Base-by-base conservation (phyloP, 176 grass and related monocot genomes). In the Rhynchospora breviuscula region DNA sequence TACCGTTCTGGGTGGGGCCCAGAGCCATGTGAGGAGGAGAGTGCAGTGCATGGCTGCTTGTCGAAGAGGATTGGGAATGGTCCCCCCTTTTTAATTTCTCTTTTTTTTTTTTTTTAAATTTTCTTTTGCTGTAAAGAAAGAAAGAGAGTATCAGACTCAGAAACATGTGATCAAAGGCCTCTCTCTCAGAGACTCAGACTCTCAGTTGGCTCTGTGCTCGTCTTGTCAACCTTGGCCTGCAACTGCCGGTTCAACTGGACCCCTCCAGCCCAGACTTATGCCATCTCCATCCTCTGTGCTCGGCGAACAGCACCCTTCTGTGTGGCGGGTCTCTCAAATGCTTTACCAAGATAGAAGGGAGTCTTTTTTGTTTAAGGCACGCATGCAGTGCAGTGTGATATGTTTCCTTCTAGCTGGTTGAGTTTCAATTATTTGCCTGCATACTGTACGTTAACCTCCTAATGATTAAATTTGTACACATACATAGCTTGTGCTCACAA, bases 121-220 rank as follows among this genome's bases (percentile, higher is more conserved):
- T 60, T 60, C 4, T 60, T 70, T 47, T 40, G 35, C 3, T 40
- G 35, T 40, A 40, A 40, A 40, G 35, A 40, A 40, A 40, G 35
- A 40, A 40, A 40, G 35, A 40, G 0, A 40, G 67, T 71, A 71
- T 29, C 1, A 29, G 26, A 29, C 26, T 71, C 40, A 71, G 67
- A 71, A 19, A 71, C 67, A 71, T 71, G 67, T 71, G 67, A 71
- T 47, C 68, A 73, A 73, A 73, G 69, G 44, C 44, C 68, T 47
- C 43, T 58, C 56, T 6, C 56, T 58, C 56, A 58, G 56, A 18
- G 7, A 19, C 17, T 59, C 17, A 58, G 56, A 18, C n/a, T 59
- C 17, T 59, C 17, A n/a, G 9, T 73, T 49, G 9, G 18, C n/a
- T 49, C 45, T 48, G 43, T 19, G 21, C 69, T 73, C 69, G 69